phyloP scores from a whole-genome alignment of 2,329 filamentous ascomycete species.

The Calonectria pteridis region DNA sequence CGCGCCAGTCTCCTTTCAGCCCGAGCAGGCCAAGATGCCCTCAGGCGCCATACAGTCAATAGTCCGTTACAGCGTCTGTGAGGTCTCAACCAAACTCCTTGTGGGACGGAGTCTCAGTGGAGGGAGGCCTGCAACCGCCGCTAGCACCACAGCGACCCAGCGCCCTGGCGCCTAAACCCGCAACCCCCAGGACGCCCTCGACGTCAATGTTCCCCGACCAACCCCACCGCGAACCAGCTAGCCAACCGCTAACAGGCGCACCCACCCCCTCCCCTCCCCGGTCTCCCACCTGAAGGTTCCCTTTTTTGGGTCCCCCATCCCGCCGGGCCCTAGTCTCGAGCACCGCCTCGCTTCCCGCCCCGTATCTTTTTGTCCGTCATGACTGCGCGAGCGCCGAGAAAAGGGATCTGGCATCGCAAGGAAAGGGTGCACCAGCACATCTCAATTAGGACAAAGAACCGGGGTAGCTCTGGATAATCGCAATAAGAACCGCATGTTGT shows the following conservation, averaged over 20 bases:
- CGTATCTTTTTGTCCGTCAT: neutral
- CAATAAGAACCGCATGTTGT: neutral
- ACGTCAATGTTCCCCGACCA: conserved; percentile 9
- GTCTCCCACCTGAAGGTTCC: conserved; percentile 9
- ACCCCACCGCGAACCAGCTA: conserved; percentile 7
- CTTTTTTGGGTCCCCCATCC: conserved; percentile 1
- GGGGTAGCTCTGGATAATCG: neutral
- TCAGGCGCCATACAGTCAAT: conserved; percentile 13
- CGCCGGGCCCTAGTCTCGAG: neutral
- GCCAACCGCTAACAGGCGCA: neutral
- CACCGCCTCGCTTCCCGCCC: conserved; percentile 21
- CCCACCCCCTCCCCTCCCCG: conserved; percentile 3
- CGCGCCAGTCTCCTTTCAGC: neutral
- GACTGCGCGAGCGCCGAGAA: neutral
- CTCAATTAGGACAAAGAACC: neutral
- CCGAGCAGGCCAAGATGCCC: conserved; percentile 8
- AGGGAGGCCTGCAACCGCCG: conserved; percentile 12
- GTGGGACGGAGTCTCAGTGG: neutral
- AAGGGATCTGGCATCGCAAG: neutral
- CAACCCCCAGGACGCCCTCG: neutral
- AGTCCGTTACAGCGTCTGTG: conserved; percentile 14
- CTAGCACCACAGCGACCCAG: neutral
- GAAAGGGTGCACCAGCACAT: neutral
- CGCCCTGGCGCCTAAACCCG: conserved; percentile 12
- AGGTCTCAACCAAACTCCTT: neutral